phyloP scores from a whole-genome alignment of 805 yeast species.

The Hanseniaspora clermontiae region DNA sequence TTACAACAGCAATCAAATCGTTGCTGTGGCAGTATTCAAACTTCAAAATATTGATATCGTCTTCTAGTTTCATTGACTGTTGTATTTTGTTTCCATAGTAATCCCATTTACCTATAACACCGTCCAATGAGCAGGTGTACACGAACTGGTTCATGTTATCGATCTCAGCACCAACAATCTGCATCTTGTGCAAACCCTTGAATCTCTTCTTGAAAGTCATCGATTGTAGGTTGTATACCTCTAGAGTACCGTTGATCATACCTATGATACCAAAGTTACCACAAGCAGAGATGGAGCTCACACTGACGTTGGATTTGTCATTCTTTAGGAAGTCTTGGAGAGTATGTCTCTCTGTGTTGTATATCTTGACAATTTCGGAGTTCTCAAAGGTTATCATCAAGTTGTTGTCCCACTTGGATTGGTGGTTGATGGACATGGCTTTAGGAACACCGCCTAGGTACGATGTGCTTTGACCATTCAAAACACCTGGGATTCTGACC shows the following conservation, averaged over 20 bases:
- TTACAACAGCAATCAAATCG: slow-evolving; percentile 69
- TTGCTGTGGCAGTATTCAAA: slow-evolving; percentile 51
- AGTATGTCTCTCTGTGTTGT: slow-evolving; percentile 63
- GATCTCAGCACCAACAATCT: slow-evolving; percentile 78
- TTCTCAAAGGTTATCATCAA: slow-evolving; percentile 78
- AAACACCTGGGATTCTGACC: slow-evolving; percentile 47
- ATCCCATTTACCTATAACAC: slow-evolving; percentile 74
- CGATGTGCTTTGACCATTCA: slow-evolving; percentile 39
- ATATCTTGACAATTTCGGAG: slow-evolving; percentile 73
- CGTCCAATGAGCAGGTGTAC: slow-evolving; percentile 83
- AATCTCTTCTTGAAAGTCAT: slow-evolving; percentile 67
- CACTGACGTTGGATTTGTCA: slow-evolving; percentile 49
- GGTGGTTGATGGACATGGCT: slow-evolving; percentile 54
- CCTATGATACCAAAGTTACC: slow-evolving; percentile 94
- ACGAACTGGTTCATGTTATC: slow-evolving; percentile 84
- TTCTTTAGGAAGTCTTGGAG: slow-evolving; percentile 52
- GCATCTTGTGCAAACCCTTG: slow-evolving; percentile 49
- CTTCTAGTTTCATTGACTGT: slow-evolving; percentile 53
- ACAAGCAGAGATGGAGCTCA: slow-evolving; percentile 75
- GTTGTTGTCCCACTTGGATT: slow-evolving; percentile 80
- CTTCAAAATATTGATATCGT: slow-evolving; percentile 66
- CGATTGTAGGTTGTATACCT: slow-evolving; percentile 79
- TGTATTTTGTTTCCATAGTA: slow-evolving; percentile 58
- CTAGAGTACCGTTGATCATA: slow-evolving; percentile 72
- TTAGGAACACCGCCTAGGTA: slow-evolving; percentile 41